Percentiles rank a stretch among this genome's conserved stretches.
Evolutionary conservation across 495 filamentous ascomycete species (phyloP).

Genomic region (Lasiosphaeria hispida): DNA sequence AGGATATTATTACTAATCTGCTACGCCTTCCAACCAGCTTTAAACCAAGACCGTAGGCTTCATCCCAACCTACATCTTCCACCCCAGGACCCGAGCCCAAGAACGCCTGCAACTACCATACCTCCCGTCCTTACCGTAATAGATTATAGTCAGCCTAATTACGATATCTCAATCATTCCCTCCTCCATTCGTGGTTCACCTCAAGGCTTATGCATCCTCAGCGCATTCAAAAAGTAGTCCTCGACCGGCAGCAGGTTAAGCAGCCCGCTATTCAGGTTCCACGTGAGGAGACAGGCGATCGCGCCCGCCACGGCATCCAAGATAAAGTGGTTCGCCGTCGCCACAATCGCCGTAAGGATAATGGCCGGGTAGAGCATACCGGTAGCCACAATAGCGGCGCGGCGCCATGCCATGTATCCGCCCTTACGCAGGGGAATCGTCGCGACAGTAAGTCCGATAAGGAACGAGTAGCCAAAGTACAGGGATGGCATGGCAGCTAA

Average conservation of each 20-base stretch:
- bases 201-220: slow-evolving; percentile 33
- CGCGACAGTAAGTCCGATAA: slow-evolving; percentile 68
- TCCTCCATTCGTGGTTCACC: too few species aligned
- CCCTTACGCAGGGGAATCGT: slow-evolving; percentile 28
- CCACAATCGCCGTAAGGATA: slow-evolving; percentile 66
- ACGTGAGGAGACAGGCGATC: slow-evolving; percentile 27
- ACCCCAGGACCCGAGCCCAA: not conserved
- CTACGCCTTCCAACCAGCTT: not conserved
- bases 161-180: too few species aligned
- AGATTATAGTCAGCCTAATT: too few species aligned
- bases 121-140: too few species aligned
- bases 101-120: not conserved
- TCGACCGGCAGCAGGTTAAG: slow-evolving; percentile 31
- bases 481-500: slow-evolving; percentile 74
- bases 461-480: slow-evolving; percentile 76
- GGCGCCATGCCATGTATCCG: slow-evolving; percentile 27
- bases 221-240: slow-evolving; percentile 27
- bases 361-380: slow-evolving; percentile 63
- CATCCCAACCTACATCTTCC: not conserved
- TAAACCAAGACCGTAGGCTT: not conserved
- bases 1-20: not conserved
- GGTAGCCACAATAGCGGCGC: slow-evolving; percentile 39
- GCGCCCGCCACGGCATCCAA: slow-evolving; percentile 69
- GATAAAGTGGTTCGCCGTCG: slow-evolving; percentile 73
- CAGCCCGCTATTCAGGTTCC: slow-evolving; percentile 27